Percentiles rank a stretch among this genome's conserved stretches.
phyloP scores from a whole-genome alignment of 2,329 filamentous ascomycete genomes.

The Fusarium torulosum region DNA sequence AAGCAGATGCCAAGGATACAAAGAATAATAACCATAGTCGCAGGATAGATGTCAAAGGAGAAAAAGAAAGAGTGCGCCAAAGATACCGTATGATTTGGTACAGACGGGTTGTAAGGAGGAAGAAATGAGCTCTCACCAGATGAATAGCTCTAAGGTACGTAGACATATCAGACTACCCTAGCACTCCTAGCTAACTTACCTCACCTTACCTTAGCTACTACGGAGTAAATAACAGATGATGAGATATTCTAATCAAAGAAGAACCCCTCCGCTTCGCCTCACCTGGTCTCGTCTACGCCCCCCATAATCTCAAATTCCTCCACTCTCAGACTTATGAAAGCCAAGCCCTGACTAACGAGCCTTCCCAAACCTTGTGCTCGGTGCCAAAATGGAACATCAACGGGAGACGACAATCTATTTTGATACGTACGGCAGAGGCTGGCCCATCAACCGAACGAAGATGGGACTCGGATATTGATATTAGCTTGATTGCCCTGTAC shows the following conservation, averaged over 20 bases:
- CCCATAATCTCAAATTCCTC: slow-evolving; percentile 36
- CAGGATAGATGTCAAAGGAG: slow-evolving; percentile 9
- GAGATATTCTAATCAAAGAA: slow-evolving; percentile 14
- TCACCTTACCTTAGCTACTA: not conserved
- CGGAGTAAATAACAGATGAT: too few relatives aligned
- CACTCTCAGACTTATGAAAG: slow-evolving; percentile 15
- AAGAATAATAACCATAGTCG: slow-evolving; percentile 43
- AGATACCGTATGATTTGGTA: slow-evolving; percentile 8
- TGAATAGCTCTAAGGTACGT: not conserved
- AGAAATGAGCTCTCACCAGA: slow-evolving; percentile 30
- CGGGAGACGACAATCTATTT: slow-evolving; percentile 30
- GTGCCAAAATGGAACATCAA: not conserved
- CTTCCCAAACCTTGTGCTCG: too few relatives aligned
- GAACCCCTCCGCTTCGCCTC: slow-evolving; percentile 6
- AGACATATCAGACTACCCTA: not conserved
- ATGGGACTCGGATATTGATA: slow-evolving; percentile 5
- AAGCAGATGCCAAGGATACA: slow-evolving; percentile 35
- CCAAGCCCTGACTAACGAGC: slow-evolving; percentile 15
- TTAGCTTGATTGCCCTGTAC: slow-evolving; percentile 43
- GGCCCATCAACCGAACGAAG: slow-evolving; percentile 33
- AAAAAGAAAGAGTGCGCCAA: not conserved
- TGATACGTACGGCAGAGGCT: slow-evolving; percentile 10
- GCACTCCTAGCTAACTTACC: too few relatives aligned
- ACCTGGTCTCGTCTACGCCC: slow-evolving; percentile 13
- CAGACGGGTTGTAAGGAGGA: slow-evolving; percentile 32